These are phyloP conservation scores for Microbotryum intermedium DNA, from an alignment of 1,284 basidiomycete genomes.

Conservation along the genomic window DNA sequence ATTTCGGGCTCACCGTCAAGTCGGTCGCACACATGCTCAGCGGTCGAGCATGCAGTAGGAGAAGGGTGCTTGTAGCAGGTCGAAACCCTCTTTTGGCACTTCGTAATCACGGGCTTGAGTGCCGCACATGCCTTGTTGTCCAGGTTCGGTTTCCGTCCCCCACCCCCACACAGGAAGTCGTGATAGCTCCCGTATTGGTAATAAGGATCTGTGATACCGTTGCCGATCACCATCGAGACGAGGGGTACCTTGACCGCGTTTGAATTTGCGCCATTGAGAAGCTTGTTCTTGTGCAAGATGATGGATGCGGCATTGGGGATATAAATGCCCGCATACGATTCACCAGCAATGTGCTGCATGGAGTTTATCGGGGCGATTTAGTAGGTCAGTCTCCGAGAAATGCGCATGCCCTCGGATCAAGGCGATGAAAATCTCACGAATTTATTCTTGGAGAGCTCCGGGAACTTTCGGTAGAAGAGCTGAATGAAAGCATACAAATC, in stretches of 20 bases:
- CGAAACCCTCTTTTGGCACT: no score
- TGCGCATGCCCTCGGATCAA: no score
- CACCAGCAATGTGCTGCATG: slow-evolving; percentile 40
- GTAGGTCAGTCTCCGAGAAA: neutral
- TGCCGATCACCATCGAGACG: slow-evolving; percentile 67
- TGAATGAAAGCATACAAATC: slow-evolving; percentile 81
- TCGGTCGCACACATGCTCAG: no score
- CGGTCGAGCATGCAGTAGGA: slow-evolving; percentile 49
- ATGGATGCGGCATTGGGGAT: slow-evolving; percentile 66
- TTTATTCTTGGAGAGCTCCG: slow-evolving; percentile 17
- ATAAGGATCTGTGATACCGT: slow-evolving; percentile 65
- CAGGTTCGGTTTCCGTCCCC: no score
- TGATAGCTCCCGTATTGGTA: neutral
- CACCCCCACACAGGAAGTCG: no score
- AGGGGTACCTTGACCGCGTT: slow-evolving; percentile 55
- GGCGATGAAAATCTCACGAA: no score
- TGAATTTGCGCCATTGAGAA: slow-evolving; percentile 29
- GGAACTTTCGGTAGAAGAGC: slow-evolving; percentile 55
- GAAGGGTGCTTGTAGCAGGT: slow-evolving; percentile 37
- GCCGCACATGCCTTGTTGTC: no score
- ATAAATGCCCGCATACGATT: slow-evolving; percentile 63
- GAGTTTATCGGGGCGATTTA: no score
- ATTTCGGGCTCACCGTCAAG: no score
- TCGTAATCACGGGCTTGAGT: no score
- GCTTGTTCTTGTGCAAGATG: slow-evolving; percentile 66